Evolutionary conservation across 768 basidiomycete genomes (phyloP).

Genomic region (Galerina marginata): DNA sequence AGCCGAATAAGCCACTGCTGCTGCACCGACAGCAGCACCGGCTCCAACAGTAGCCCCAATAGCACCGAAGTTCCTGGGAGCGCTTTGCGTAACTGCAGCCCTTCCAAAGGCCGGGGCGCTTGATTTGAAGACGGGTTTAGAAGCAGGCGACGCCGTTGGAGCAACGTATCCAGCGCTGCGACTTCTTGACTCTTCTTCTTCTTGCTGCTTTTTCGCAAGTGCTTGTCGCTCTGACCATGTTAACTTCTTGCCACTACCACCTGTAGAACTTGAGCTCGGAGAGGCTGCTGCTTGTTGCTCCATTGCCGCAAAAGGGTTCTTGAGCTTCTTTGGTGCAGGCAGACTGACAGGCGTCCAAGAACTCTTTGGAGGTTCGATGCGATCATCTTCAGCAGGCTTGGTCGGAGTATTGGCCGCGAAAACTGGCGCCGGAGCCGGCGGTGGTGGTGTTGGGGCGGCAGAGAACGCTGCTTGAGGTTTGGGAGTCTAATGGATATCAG

Average conservation of each 20-base stretch:
- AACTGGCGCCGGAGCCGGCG: slow-evolving; percentile 33
- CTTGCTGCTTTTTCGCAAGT: slow-evolving; percentile 83
- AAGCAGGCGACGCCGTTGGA: slow-evolving; percentile 37
- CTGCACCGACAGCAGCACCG: slow-evolving; percentile 43
- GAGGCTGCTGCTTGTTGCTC: slow-evolving; percentile 52
- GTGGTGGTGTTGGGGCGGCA: slow-evolving; percentile 21
- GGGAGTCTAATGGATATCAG: slow-evolving; percentile 17
- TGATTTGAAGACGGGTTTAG: slow-evolving; percentile 46
- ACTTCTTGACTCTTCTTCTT: slow-evolving; percentile 76
- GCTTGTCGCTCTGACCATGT: slow-evolving; percentile 97
- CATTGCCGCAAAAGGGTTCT: slow-evolving; percentile 76
- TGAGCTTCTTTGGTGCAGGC: slow-evolving; percentile 84
- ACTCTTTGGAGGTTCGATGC: slow-evolving; percentile 86
- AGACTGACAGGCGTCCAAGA: slow-evolving; percentile 89
- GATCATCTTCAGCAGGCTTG: slow-evolving; percentile 80
- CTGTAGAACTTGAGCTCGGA: slow-evolving; percentile 25
- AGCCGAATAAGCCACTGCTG: slow-evolving; percentile 36
- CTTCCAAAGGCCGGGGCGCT: slow-evolving; percentile 54
- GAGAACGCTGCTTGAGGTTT: slow-evolving; percentile 25
- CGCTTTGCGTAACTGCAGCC: slow-evolving; percentile 40
- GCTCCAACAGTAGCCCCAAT: slow-evolving; percentile 33
- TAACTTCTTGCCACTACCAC: slow-evolving; percentile 69
- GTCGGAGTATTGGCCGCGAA: slow-evolving; percentile 54
- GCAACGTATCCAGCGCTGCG: slow-evolving; percentile 56
- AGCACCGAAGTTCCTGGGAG: slow-evolving; percentile 52